Evolutionary conservation across 2,329 filamentous ascomycete species (phyloP), one percentile per base, ranked within the genome.

Genomic region (Fusarium lateritium): DNA sequence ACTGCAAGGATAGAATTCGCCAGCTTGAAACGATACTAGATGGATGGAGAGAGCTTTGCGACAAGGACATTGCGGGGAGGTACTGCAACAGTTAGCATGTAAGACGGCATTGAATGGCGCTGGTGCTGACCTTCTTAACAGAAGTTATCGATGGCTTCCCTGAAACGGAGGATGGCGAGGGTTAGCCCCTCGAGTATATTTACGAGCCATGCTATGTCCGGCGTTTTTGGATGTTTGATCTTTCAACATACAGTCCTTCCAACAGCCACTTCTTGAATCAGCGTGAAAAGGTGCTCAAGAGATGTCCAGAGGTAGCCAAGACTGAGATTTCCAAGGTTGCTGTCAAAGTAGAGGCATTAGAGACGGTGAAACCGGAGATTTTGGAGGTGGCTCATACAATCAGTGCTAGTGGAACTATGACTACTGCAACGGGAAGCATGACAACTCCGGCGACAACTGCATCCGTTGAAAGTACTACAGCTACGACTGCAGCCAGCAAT

Each of bases 171-270:
- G 45, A 61, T 1, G 39, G 34, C 10, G 21, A 51, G 11, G n/a
- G 40, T 11, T 13, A 22, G 6, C 39, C 45, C 2, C 14, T 38
- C n/a, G 21, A 53, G 21, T 52, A 39, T n/a, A 26, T 62, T 10
- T 62, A 56, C 39, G 33, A 53, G 7, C 58, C 58, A 14, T 62
- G 58, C 5, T 62, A 61, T 21, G 39, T 52, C 15, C 38, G 44
- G 7, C 45, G 39, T n/a, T n/a, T 61, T 2, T 62, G 56, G 39
- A 28, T 22, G n/a, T 61, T 62, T 21, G 58, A 62, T 3, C 17
- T 62, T 3, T 33, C 38, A 21, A 5, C n/a, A 4, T 59, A 59
- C 2, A 61, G 54, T 15, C 57, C 57, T 7, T 36, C 43, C 17
- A 49, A 51, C 2, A n/a, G 36, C 1, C 42, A 44, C 34, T 43